Evolutionary conservation across 352 stramenopile genomes (phyloP).

Genomic region (Pythium brassicae): DNA sequence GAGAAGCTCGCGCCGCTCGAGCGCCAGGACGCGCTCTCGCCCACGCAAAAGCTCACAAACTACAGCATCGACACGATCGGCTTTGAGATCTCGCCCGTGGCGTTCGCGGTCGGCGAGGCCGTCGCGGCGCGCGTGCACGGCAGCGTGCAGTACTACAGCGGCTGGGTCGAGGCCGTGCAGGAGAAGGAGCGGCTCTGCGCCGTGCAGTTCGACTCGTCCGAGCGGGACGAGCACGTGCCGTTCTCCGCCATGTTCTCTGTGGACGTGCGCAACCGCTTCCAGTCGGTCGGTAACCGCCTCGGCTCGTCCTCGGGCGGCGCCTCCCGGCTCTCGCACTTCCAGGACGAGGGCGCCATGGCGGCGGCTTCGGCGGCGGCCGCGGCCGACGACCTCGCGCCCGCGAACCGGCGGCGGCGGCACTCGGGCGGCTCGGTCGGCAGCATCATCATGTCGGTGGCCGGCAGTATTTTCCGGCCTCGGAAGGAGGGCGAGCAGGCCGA

Average conservation of each 20-base stretch:
- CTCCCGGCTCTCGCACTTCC: slow-evolving; percentile 8
- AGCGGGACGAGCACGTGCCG: slow-evolving; percentile 50
- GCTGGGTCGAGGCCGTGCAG: slow-evolving; percentile 44
- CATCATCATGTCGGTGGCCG: slow-evolving; percentile 52
- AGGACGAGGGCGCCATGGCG: slow-evolving; percentile 10
- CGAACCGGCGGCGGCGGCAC: slow-evolving; percentile 20
- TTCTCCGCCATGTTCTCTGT: slow-evolving; percentile 72
- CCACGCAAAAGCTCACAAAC: slow-evolving; percentile 66
- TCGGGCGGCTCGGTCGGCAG: slow-evolving; percentile 56
- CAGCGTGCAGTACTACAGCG: slow-evolving; percentile 55
- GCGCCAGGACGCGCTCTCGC: slow-evolving; percentile 44
- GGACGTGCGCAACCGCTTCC: slow-evolving; percentile 40
- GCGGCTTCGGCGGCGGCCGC: slow-evolving; percentile 2
- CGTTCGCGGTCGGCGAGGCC: slow-evolving; percentile 48
- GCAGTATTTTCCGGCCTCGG: slow-evolving; percentile 37
- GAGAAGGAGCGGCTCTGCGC: slow-evolving; percentile 55
- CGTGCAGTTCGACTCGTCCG: slow-evolving; percentile 72
- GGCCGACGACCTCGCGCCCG: slow-evolving; percentile 1
- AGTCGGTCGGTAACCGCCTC: slow-evolving; percentile 28
- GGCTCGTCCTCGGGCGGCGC: slow-evolving; percentile 36
- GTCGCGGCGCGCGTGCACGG: slow-evolving; percentile 59
- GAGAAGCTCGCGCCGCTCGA: slow-evolving; percentile 55
- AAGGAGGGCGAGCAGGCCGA: slow-evolving; percentile 27
- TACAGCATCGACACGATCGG: slow-evolving; percentile 76
- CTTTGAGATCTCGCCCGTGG: slow-evolving; percentile 55